phyloP scores from a whole-genome alignment of 2,329 filamentous ascomycete species.

The Trichoderma polysporum region DNA sequence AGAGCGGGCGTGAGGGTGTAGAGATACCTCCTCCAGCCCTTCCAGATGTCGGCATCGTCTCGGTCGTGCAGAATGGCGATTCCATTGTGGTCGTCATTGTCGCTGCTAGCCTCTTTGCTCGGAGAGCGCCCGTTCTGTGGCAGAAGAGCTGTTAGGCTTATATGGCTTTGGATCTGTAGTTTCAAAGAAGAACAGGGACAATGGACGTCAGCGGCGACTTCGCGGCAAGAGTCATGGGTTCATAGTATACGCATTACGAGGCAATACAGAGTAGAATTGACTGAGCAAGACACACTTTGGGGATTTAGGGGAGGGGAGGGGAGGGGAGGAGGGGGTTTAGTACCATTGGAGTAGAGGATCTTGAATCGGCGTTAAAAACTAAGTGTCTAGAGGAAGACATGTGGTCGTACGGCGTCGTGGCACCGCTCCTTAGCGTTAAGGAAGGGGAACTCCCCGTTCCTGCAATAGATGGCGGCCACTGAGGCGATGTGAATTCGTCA shows the following conservation, averaged over 20 bases:
- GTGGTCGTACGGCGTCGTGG: constrained; percentile 27
- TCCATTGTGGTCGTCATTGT: constrained; percentile 30
- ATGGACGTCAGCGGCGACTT: constrained; percentile 19
- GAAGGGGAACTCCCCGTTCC: constrained; percentile 31
- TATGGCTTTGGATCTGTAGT: constrained; percentile 43
- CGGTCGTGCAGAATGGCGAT: constrained; percentile 45
- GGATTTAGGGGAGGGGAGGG: neutral
- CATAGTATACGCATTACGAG: neutral
- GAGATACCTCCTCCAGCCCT: constrained; percentile 44
- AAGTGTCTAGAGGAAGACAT: constrained; percentile 23
- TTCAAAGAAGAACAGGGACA: neutral
- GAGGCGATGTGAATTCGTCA: constrained; percentile 25
- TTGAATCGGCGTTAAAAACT: constrained; percentile 33
- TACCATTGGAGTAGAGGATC: constrained; percentile 34
- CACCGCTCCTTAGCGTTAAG: constrained; percentile 28
- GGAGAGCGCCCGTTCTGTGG: constrained; percentile 33
- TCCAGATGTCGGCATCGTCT: constrained; percentile 45
- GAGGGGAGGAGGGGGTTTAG: neutral
- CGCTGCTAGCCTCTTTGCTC: constrained; percentile 36
- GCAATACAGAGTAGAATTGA: neutral
- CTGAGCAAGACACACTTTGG: neutral
- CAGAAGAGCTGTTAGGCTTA: constrained; percentile 43
- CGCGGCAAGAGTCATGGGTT: constrained; percentile 14
- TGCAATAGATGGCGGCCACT: constrained; percentile 30
- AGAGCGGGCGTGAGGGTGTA: constrained; percentile 41